Evolutionary conservation across 164 flowering plant species (phyloP), one percentile per base, ranked within the genome.

Genomic region (Saururus chinensis): DNA sequence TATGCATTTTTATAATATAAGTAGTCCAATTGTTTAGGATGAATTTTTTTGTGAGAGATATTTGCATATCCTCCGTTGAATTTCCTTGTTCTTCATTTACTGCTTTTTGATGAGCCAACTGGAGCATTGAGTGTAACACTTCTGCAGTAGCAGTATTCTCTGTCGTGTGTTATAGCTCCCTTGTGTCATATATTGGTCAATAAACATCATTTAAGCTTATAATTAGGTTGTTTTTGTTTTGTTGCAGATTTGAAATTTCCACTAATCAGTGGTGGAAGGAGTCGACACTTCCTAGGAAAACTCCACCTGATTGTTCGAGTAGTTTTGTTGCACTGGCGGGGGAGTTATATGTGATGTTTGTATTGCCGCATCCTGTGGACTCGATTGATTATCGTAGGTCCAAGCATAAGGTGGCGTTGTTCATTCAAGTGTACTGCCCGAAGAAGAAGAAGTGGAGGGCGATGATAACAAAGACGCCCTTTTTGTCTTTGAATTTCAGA

Each of bases 341-440:
- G 45, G 96, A 92, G 69, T 75, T 89, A 54, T 64, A 84, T 68
- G 79, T 89, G 48, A 68, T 92, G 66, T 68, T 70, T 37, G 74
- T 64, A 23, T 54, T 80, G 26, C 73, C 67, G 25, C 71, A 74
- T 30, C 13, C n/a, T 11, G 1, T 6, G 51, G 41, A 75, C 26
- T 59, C 69, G 21, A 41, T 63, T 0, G 86, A 79, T 59, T 53
- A 64, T 9, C 67, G 77, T 37, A 77, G 81, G 68, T 60, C 78
- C 12, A 65, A 83, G 21, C 82, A 65, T 68, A 81, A 73, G 69
- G 65, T 68, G 21, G 63, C 80, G 0, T 53, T 88, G 65, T 67
- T 72, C 57, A 70, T 82, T 61, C 95, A 92, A 67, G 83, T 84
- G 54, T 88, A 92, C 66, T 21, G 80, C 70, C 98, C 95, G 12